Evolutionary conservation across 2,329 filamentous ascomycete species (phyloP), one percentile per base, ranked within the genome.

Genomic region (Ophiostoma angusticollis): DNA sequence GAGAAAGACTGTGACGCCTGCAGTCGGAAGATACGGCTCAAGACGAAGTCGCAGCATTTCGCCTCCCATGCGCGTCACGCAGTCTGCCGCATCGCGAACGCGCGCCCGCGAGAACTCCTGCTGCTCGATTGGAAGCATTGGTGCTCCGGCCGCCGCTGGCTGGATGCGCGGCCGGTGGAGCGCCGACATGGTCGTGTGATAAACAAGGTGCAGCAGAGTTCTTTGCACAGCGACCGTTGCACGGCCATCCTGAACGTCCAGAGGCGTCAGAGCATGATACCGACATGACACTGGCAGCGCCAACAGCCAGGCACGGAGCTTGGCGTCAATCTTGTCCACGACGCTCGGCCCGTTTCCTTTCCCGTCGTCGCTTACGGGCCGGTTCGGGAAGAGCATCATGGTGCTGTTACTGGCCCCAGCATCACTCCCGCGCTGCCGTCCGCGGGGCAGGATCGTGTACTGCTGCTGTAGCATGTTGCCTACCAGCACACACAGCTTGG

Each of bases 341-440:
- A 83, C 79, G 48, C 82, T 80, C 3, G 80, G 75, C 3, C 46
- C 46, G 31, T 45, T 45, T 32, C 43, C 43, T 9, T 34, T 41
- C 11, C 41, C 45, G 51, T 87, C 85, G n/a, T 84, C 78, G 34
- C 33, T 39, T 6, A 85, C 72, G 25, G 81, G 72, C 59, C 89
- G 93, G 59, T 93, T 93, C 5, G 87, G 86, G 31, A 93, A 79
- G 19, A 95, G 66, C 80, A 93, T 91, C 75, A 93, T 89, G 14
- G 77, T 81, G 55, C 67, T 80, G 49, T 74, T 77, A 36, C 82
- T 84, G 30, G 83, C 82, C 11, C 35, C 35, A 4, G 36, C 31
- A 19, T 38, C 36, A 37, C 40, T 38, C 12, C 40, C 33, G 16
- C 79, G 83, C 43, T 82, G 75, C 52, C 84, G 84, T 50, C 87